Conservation (phyloP, 2,329 filamentous ascomycete species). For the Ploettnerulaceae sp. region DNA sequence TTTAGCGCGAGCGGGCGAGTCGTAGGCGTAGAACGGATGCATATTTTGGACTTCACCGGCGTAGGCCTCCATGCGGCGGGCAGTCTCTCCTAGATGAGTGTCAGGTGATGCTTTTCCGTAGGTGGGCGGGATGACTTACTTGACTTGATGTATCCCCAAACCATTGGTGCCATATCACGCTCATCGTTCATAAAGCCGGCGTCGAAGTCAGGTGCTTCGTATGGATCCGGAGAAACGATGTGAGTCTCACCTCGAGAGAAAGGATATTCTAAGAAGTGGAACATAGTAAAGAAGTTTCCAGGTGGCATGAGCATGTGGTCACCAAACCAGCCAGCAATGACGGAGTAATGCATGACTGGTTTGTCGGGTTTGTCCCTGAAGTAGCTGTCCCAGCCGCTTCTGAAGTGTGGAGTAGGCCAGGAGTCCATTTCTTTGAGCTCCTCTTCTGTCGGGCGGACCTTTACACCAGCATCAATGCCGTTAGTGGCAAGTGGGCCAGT, state of each 20-base stretch:
- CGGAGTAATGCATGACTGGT: conserved; percentile 80
- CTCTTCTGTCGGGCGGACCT: conserved; percentile 52
- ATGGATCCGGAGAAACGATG: conserved; percentile 57
- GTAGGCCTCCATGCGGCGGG: conserved; percentile 51
- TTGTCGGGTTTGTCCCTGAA: conserved; percentile 83
- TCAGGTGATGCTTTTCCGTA: conserved; percentile 35
- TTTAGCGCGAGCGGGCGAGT: conserved; percentile 62
- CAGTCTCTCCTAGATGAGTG: conserved; percentile 55
- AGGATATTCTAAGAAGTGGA: conserved; percentile 54
- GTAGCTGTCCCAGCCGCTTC: conserved; percentile 71
- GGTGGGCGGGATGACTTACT: conserved; percentile 48
- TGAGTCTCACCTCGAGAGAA: conserved; percentile 58
- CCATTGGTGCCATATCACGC: conserved; percentile 78
- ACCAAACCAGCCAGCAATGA: conserved; percentile 64
- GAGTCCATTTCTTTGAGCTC: conserved; percentile 50
- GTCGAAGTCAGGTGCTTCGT: conserved; percentile 72
- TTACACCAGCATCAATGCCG: conserved; percentile 45
- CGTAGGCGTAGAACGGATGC: conserved; percentile 69
- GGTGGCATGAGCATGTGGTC: conserved; percentile 55
- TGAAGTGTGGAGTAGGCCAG: conserved; percentile 70
- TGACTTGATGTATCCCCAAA: conserved; percentile 58
- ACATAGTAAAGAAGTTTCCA: conserved; percentile 49
- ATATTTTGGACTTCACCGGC: conserved; percentile 44
- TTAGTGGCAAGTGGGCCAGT: conserved; percentile 48
- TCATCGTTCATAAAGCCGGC: conserved; percentile 83